Conservation (phyloP, 2,329 filamentous ascomycete species). For the Onygenales sp. region DNA sequence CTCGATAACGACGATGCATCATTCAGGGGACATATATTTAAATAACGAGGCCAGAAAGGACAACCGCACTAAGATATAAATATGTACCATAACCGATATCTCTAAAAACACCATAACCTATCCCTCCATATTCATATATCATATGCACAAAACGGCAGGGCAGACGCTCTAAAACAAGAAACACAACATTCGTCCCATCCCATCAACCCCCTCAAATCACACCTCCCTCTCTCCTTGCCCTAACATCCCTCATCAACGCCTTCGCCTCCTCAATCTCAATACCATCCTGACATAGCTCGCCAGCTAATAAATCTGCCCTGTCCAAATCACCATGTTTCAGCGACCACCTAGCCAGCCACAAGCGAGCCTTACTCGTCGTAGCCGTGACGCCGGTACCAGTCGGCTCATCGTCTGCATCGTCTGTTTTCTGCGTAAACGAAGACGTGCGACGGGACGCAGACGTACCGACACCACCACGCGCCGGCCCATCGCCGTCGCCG, state of each 20-base stretch:
- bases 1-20: no score
- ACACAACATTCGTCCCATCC: no score
- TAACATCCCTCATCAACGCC: slow-evolving; percentile 76
- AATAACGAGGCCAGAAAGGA: no score
- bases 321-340: slow-evolving; percentile 66
- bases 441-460: slow-evolving; percentile 14
- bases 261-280: slow-evolving; percentile 97
- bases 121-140: no score
- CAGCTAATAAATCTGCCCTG: slow-evolving; percentile 69
- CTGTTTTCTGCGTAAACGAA: slow-evolving; percentile 19
- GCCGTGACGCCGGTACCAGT: slow-evolving; percentile 73
- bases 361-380: slow-evolving; percentile 80
- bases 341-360: slow-evolving; percentile 84
- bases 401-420: slow-evolving; percentile 31
- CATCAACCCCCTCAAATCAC: background rate
- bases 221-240: slow-evolving; percentile 57
- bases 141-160: no score
- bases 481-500: slow-evolving; percentile 20
- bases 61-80: no score
- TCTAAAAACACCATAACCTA: no score
- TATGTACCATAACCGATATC: no score
- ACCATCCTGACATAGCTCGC: slow-evolving; percentile 89
- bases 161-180: no score
- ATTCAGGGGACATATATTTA: no score
- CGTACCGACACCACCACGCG: slow-evolving; percentile 43